Base-by-base conservation (phyloP, 164 flowering plant genomes). In the Umbellularia californica region DNA sequence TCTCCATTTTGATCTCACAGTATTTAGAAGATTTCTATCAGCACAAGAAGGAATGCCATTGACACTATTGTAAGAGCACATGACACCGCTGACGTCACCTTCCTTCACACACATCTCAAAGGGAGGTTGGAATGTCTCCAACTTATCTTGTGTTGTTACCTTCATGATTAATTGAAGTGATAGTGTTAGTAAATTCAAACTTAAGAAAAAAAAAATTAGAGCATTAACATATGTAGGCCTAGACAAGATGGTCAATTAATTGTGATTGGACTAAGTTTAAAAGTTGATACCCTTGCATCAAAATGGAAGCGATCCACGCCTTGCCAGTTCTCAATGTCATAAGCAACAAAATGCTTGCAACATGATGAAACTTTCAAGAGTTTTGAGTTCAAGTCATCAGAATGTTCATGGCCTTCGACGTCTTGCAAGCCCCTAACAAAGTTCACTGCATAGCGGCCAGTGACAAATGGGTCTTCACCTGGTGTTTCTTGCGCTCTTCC, bases 41-140 rank as follows among this genome's bases (percentile, higher is more conserved):
- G 79, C 76, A 24, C 79, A 79, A 14, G 81, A 55, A 0, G 76
- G 81, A 35, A 76, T 70, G 60, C 78, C 81, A 65, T 79, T 76
- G 2, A 76, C 76, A 0, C 68, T 58, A 70, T 79, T 79, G 58
- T 79, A 76, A 6, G 79, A 79, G n/a, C 81, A 79, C 78, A 76
- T 76, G 7, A 75, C 77, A 14, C 77, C 71, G 23, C 77, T 75
- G 20, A 71, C 77, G 28, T 78, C 77, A 2, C 75, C 77, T 10
- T 79, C 82, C 72, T 73, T 76, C 1, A 79, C 72, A 20, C 82
- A 76, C 74, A 73, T 79, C 77, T 79, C 79, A 20, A 79, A 79
- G 1, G 82, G 82, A 2, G 35, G 66, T 0, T 52, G 63, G 41
- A 72, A 77, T 1, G 79, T 77, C 33, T 77, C 79, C 69, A 72